Evolutionary conservation across 2,329 filamentous ascomycete genomes (phyloP).

Genomic region (Dothistroma septosporum): DNA sequence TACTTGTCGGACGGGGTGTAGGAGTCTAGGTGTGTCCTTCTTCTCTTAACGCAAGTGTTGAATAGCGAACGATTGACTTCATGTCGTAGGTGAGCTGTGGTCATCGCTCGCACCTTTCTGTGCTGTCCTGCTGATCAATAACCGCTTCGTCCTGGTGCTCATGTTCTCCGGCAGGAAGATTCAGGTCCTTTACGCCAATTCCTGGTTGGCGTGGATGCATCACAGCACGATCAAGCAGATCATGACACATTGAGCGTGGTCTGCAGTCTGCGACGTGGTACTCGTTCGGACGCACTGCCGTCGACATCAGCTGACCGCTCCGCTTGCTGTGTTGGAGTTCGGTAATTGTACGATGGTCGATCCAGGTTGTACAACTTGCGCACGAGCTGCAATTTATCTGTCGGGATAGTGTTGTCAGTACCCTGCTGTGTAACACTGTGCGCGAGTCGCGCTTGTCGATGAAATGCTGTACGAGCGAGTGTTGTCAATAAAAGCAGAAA

Average conservation of each 20-base stretch:
- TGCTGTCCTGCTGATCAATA: slow-evolving; percentile 34
- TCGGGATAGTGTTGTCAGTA: background rate
- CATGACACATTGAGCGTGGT: slow-evolving; percentile 16
- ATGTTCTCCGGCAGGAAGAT: slow-evolving; percentile 37
- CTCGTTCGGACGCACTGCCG: background rate
- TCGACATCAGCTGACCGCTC: background rate
- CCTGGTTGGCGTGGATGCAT: slow-evolving; percentile 35
- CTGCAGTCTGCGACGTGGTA: background rate
- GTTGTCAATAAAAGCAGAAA: background rate
- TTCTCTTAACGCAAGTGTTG: background rate
- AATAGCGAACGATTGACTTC: background rate
- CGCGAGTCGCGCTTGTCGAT: background rate
- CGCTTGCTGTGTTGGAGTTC: background rate
- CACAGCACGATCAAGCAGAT: slow-evolving; percentile 21
- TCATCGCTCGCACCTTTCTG: slow-evolving; percentile 38
- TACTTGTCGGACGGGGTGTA: slow-evolving; percentile 8
- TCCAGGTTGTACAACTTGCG: background rate
- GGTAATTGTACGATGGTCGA: background rate
- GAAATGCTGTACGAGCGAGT: background rate
- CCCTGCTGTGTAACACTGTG: background rate
- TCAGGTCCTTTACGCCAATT: slow-evolving; percentile 28
- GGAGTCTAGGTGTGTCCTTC: background rate
- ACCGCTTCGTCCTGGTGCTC: slow-evolving; percentile 33
- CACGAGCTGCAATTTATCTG: background rate
- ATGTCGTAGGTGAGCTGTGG: slow-evolving; percentile 30